These are phyloP conservation scores for Boletus speciosus DNA, from an alignment of 768 basidiomycete species.

Conservation along the genomic window DNA sequence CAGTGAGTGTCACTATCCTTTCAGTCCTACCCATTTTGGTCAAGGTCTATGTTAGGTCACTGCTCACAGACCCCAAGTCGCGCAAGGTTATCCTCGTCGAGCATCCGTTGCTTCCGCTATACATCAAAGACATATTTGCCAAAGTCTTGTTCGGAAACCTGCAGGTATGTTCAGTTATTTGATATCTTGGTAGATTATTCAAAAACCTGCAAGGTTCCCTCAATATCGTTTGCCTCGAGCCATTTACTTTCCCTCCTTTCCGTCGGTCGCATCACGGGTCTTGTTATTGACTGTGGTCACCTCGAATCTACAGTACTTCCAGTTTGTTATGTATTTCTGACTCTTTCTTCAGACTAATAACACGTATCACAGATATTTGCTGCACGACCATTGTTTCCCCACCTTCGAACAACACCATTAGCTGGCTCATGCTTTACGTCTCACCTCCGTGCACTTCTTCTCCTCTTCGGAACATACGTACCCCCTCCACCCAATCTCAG, in stretches of 20 bases:
- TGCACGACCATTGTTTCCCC: conserved; percentile 81
- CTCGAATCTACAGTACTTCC: conserved; percentile 87
- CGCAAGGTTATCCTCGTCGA: conserved; percentile 93
- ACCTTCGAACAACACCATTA: conserved; percentile 78
- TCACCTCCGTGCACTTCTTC: conserved; percentile 77
- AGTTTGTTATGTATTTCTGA: conserved; percentile 42
- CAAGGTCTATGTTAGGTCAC: conserved; percentile 52
- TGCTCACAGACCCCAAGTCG: conserved; percentile 92
- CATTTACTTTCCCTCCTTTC: conserved; percentile 83
- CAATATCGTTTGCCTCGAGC: conserved; percentile 88
- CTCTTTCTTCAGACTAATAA: background rate
- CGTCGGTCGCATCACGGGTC: conserved; percentile 85
- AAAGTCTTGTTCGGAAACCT: conserved; percentile 85
- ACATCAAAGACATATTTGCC: conserved; percentile 86
- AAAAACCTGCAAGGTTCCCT: conserved; percentile 65
- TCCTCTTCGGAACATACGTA: conserved; percentile 80
- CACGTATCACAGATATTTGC: conserved; percentile 73
- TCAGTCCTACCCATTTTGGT: conserved; percentile 8
- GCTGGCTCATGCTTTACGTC: conserved; percentile 80
- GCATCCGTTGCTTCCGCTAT: conserved; percentile 79
- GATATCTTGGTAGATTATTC: background rate
- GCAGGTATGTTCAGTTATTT: conserved; percentile 47
- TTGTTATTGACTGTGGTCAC: conserved; percentile 92
- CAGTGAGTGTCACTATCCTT: conserved; percentile 50
- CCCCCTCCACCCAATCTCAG: conserved; percentile 75